These are phyloP conservation scores for Triticum urartu DNA, from an alignment of 176 grass and related monocot species.

Conservation along the genomic window DNA sequence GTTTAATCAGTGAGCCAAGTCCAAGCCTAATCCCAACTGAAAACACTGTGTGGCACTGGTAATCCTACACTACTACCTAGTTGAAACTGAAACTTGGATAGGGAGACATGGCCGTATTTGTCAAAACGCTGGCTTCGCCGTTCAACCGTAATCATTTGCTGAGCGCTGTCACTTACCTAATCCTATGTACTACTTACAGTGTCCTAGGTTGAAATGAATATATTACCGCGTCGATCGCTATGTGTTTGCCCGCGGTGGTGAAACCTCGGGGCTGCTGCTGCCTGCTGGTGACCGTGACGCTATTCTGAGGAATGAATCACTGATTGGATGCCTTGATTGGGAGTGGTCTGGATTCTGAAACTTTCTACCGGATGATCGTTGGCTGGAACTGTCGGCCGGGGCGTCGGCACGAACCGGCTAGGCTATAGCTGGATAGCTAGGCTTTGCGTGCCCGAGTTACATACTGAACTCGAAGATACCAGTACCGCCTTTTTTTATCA, in stretches of 20 bases:
- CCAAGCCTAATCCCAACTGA: slow-evolving; percentile 35
- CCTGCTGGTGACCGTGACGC: background rate
- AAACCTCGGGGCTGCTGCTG: background rate
- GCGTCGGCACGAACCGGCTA: background rate
- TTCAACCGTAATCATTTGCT: background rate
- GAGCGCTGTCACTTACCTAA: background rate
- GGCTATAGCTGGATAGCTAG: background rate
- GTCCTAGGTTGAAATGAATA: background rate
- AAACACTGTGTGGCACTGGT: slow-evolving; percentile 11
- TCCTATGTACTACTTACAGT: background rate
- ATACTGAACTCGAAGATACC: background rate
- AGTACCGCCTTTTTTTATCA: background rate
- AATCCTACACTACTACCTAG: background rate
- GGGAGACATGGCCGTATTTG: background rate
- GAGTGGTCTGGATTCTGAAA: background rate
- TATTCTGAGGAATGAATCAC: background rate
- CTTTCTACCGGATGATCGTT: background rate
- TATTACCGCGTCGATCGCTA: too few relatives aligned
- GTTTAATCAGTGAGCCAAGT: slow-evolving; percentile 22
- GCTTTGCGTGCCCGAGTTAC: slow-evolving; percentile 24
- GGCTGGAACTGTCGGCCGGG: slow-evolving; percentile 28
- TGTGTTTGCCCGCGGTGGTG: background rate
- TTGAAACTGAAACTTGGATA: background rate
- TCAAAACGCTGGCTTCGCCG: background rate
- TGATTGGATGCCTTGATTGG: background rate